phyloP scores from a whole-genome alignment of 2,329 filamentous ascomycete species.

The Seiridium unicorne region DNA sequence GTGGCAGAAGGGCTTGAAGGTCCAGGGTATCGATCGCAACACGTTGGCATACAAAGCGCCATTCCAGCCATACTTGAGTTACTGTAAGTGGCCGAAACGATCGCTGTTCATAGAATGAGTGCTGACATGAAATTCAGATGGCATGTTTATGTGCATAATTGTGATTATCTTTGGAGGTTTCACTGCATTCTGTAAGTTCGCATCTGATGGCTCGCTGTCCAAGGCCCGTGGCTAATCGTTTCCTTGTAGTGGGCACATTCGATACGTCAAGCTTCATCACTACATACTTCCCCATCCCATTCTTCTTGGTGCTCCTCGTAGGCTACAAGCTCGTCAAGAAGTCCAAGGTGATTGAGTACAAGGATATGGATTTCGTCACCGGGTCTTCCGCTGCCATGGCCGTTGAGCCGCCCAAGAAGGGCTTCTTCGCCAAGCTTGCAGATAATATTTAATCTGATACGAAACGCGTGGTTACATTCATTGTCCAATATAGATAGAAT shows the following conservation, averaged over 20 bases:
- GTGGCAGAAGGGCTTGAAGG: conserved; percentile 20
- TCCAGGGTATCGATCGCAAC: conserved; percentile 19
- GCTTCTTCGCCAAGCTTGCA: not conserved
- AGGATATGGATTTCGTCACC: conserved; percentile 20
- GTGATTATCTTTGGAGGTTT: conserved; percentile 23
- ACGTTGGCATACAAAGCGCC: conserved; percentile 12
- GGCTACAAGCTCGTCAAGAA: conserved; percentile 18
- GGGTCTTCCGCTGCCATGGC: conserved; percentile 18
- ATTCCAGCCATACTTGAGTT: conserved; percentile 9
- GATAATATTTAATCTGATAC: not conserved
- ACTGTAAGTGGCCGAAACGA: not conserved
- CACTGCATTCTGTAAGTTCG: conserved; percentile 14
- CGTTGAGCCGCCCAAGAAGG: conserved; percentile 12
- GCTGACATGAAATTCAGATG: not conserved
- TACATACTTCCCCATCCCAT: conserved; percentile 19
- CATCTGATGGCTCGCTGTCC: not conserved
- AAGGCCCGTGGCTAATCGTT: not conserved
- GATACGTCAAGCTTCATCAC: conserved; percentile 19
- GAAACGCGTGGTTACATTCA: not conserved
- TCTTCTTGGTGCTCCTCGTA: conserved; percentile 19
- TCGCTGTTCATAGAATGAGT: not conserved
- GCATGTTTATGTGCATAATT: conserved; percentile 15
- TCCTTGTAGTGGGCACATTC: conserved; percentile 13
- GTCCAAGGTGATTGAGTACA: conserved; percentile 16
- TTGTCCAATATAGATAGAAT: too few species aligned